Evolutionary conservation across 148 eudicot species (phyloP), one percentile per base, ranked within the genome.

Genomic region (Talinum fruticosum): DNA sequence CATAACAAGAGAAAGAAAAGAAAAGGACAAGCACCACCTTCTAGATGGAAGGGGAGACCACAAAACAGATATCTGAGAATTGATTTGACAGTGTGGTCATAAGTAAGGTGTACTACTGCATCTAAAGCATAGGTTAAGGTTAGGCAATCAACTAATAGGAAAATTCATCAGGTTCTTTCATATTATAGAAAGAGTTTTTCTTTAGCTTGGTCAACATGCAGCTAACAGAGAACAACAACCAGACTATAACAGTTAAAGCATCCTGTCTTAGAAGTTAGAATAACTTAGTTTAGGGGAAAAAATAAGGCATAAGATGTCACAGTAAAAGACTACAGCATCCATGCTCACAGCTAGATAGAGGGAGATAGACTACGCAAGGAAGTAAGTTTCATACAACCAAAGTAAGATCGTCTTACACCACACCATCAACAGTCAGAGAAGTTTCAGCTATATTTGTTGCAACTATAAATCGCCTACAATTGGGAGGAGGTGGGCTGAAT

Each of bases 361-460:
- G 24, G 49, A 24, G 73, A 19, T 38, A 38, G 32, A 45, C 53
- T 72, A 72, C 29, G 37, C 61, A 29, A 29, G 24, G 74, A 28
- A 72, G 19, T 33, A 72, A 72, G 61, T 47, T 54, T 47, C 74
- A 49, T 74, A 61, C 34, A 73, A 28, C 64, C 32, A 45, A 72
- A 66, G 71, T 72, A 59, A 69, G 79, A 69, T 72, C 71, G 75
- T 26, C 96, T 92, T 90, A 92, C 91, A 93, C 99, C 53, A 96
- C 99, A 66, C 99, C 99, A 81, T 96, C 99, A 68, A 96, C 97
- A 64, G 99, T 96, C 89, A 96, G 83, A 80, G 99, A 96, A 76
- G 99, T 96, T 80, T 96, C 99, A 72, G 97, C 99, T 79, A 96
- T 93, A 81, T 96, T 96, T 37, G 99, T 96, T 19, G 97, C 85